phyloP scores from a whole-genome alignment of 768 basidiomycete genomes.

The Lyophyllum semitale region DNA sequence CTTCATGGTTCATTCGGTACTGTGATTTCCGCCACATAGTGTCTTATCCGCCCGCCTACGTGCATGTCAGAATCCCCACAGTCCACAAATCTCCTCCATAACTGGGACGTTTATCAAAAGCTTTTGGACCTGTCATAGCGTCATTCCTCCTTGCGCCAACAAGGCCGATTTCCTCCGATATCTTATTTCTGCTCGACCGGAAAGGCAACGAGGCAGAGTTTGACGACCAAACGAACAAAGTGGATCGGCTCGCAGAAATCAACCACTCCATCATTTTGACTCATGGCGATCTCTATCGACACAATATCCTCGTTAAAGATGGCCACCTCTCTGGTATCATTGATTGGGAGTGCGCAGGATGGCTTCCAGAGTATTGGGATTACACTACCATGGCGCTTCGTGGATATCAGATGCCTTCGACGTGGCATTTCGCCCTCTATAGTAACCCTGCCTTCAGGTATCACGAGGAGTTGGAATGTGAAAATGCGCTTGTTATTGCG shows the following conservation, averaged over 20 bases:
- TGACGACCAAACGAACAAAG: not conserved
- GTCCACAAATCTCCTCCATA: constrained; percentile 6
- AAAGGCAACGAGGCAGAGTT: not conserved
- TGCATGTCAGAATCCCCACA: constrained; percentile 6
- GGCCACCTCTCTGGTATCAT: constrained; percentile 8
- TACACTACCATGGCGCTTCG: constrained; percentile 9
- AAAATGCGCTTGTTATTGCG: not conserved
- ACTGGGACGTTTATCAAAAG: constrained; percentile 1
- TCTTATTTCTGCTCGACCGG: not conserved
- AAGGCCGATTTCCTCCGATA: constrained; percentile 1
- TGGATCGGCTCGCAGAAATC: not conserved
- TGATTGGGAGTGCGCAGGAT: constrained; percentile 24
- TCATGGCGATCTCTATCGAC: constrained; percentile 9
- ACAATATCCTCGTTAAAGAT: constrained; percentile 10
- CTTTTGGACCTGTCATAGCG: not conserved
- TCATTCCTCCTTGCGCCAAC: constrained; percentile 2
- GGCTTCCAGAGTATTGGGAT: constrained; percentile 25
- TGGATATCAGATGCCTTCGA: not conserved
- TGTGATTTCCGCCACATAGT: not conserved
- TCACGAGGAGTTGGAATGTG: constrained; percentile 8
- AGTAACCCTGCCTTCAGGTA: constrained; percentile 5
- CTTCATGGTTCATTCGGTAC: not conserved
- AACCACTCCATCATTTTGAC: constrained; percentile 3
- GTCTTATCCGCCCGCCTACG: constrained; percentile 1
- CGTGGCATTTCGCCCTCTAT: not conserved